Conservation (phyloP, 1,284 basidiomycete species). For the Vanrija humicola region DNA sequence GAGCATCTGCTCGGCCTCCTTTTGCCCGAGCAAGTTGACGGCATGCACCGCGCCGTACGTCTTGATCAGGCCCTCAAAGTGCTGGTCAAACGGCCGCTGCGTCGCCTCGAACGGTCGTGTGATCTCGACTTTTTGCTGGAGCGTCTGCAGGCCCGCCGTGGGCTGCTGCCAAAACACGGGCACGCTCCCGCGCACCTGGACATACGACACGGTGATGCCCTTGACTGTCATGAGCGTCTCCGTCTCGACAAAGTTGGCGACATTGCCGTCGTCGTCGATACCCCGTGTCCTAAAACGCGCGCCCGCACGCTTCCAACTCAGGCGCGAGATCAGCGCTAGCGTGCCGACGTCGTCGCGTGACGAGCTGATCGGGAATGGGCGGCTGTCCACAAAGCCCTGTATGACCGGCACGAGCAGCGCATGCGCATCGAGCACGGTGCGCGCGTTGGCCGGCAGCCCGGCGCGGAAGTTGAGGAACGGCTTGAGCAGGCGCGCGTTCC, state of each 20-base stretch:
- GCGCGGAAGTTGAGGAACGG: slow-evolving; percentile 44
- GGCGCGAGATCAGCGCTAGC: slow-evolving; percentile 73
- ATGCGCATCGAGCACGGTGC: slow-evolving; percentile 41
- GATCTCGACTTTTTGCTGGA: slow-evolving; percentile 85
- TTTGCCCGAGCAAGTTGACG: slow-evolving; percentile 81
- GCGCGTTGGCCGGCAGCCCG: slow-evolving; percentile 49
- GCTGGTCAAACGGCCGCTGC: slow-evolving; percentile 91
- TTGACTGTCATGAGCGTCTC: slow-evolving; percentile 85
- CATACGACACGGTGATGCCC: slow-evolving; percentile 79
- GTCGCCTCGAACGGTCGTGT: slow-evolving; percentile 84
- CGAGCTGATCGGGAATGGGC: slow-evolving; percentile 62
- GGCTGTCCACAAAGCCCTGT: slow-evolving; percentile 78
- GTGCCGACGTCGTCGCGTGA: slow-evolving; percentile 60
- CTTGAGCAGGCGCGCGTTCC: slow-evolving; percentile 41
- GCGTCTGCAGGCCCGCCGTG: slow-evolving; percentile 68
- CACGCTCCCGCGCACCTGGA: slow-evolving; percentile 89
- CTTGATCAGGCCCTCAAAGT: slow-evolving; percentile 78
- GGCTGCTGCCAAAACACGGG: slow-evolving; percentile 99
- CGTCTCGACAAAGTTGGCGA: slow-evolving; percentile 97
- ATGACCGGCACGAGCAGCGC: slow-evolving; percentile 67
- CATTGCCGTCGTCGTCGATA: slow-evolving; percentile 95
- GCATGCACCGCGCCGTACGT: slow-evolving; percentile 76
- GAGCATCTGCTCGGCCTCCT: slow-evolving; percentile 86
- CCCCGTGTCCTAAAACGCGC: slow-evolving; percentile 97
- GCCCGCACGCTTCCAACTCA: slow-evolving; percentile 93